phyloP scores from a whole-genome alignment of 106 monocot genomes.

The Allium sativum region DNA sequence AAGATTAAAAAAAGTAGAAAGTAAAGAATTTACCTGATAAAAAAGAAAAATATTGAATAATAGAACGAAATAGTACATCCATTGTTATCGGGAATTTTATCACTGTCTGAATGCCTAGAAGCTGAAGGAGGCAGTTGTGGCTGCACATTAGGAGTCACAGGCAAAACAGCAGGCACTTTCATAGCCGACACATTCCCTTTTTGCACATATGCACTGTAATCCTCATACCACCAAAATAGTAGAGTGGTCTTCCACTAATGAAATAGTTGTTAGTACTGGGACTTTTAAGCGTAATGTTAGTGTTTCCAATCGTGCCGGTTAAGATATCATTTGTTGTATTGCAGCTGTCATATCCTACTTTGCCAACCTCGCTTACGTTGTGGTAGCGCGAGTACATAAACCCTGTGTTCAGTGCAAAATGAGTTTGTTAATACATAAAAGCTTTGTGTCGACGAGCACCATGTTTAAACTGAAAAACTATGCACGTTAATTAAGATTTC shows the following conservation, averaged over 20 bases:
- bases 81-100: neutral
- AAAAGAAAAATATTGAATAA: too few relatives aligned
- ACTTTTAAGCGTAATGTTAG: slow-evolving; percentile 12
- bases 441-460: neutral
- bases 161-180: neutral
- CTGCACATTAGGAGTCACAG: neutral
- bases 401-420: neutral
- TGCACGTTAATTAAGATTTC: too few relatives aligned
- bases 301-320: slow-evolving; percentile 18
- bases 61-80: too few relatives aligned
- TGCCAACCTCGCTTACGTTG: slow-evolving; percentile 25
- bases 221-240: slow-evolving; percentile 26
- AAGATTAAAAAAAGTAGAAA: too few relatives aligned
- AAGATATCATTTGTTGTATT: slow-evolving; percentile 8
- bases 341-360: slow-evolving; percentile 27
- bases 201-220: neutral
- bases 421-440: too few relatives aligned
- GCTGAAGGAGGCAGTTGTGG: neutral
- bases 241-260: slow-evolving; percentile 15
- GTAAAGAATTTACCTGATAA: too few relatives aligned
- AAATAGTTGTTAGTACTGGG: slow-evolving; percentile 22
- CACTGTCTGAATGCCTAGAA: neutral
- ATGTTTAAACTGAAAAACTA: neutral
- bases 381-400: slow-evolving; percentile 21
- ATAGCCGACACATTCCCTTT: neutral